A percentile compares a stretch with the other conserved stretches of the same genome.
Evolutionary conservation across 371 early-diverging fungal species (phyloP).

Genomic region (Basidiobolus meristosporus): DNA sequence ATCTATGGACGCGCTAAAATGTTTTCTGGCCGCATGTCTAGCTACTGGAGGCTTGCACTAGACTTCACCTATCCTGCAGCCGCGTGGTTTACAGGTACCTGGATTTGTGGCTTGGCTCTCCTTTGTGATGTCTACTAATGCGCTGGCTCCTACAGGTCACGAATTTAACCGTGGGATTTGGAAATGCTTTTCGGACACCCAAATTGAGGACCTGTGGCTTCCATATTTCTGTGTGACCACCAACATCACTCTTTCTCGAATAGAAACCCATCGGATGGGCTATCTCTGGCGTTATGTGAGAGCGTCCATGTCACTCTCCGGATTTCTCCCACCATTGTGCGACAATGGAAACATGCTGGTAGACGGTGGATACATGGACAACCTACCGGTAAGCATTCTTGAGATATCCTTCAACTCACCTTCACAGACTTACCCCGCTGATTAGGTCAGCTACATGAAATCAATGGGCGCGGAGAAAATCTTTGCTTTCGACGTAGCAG

Average conservation of each 20-base stretch:
- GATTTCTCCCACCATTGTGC: constrained; percentile 87
- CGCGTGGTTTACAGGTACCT: constrained; percentile 59
- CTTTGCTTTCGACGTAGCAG: constrained; percentile 91
- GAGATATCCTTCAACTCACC: too few species aligned
- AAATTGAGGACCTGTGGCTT: constrained; percentile 97
- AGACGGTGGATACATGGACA: constrained; percentile 99
- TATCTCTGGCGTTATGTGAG: constrained; percentile 95
- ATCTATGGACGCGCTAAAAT: constrained; percentile 73
- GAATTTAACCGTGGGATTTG: constrained; percentile 91
- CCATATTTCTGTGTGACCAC: constrained; percentile 94
- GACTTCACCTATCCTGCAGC: constrained; percentile 95
- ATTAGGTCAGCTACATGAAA: constrained; percentile 69
- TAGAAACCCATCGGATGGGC: constrained; percentile 84
- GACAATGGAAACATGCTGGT: constrained; percentile 92
- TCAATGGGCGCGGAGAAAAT: constrained; percentile 81
- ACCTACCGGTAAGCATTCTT: constrained; percentile 84
- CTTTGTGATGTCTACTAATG: constrained; percentile 1
- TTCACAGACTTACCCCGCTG: too few species aligned
- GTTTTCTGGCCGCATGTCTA: constrained; percentile 65
- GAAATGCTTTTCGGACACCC: constrained; percentile 81
- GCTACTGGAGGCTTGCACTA: constrained; percentile 74
- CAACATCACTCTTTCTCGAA: constrained; percentile 87
- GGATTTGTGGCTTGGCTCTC: not conserved
- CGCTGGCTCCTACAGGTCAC: constrained; percentile 30
- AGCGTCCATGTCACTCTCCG: constrained; percentile 96